A percentile compares a stretch with the other conserved stretches of the same genome.
phyloP scores from a whole-genome alignment of 208 protist genomes.

The Crithidia expoeki region DNA sequence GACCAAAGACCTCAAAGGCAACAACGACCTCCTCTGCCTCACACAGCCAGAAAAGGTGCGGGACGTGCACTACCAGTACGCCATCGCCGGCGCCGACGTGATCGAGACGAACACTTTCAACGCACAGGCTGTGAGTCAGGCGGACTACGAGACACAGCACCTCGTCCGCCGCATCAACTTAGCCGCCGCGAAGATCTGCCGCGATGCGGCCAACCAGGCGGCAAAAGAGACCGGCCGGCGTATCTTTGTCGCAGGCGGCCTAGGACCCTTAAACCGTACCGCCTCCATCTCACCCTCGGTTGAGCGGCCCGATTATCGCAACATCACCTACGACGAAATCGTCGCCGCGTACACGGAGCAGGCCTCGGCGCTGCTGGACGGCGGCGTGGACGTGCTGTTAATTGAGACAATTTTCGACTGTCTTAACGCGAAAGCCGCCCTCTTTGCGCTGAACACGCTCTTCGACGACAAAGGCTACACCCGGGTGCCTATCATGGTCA shows the following conservation, averaged over 20 bases:
- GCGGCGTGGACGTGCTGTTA: slow-evolving; percentile 94
- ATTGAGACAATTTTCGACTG: slow-evolving; percentile 97
- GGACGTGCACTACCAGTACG: slow-evolving; percentile 92
- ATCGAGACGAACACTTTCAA: slow-evolving; percentile 98
- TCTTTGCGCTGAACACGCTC: slow-evolving; percentile 93
- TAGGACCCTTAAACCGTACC: slow-evolving; percentile 96
- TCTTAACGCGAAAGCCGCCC: slow-evolving; percentile 91
- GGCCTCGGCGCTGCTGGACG: slow-evolving; percentile 89
- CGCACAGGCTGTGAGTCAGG: slow-evolving; percentile 90
- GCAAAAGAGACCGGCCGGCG: slow-evolving; percentile 48
- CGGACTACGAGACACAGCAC: slow-evolving; percentile 93
- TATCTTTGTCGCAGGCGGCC: slow-evolving; percentile 93
- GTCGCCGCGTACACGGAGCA: slow-evolving; percentile 93
- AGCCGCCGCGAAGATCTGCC: slow-evolving; percentile 68
- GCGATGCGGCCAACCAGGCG: slow-evolving; percentile 55
- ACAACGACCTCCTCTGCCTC: slow-evolving; percentile 96
- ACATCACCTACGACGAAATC: slow-evolving; percentile 94
- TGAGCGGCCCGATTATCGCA: slow-evolving; percentile 92
- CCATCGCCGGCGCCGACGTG: slow-evolving; percentile 95
- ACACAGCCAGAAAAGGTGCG: slow-evolving; percentile 93
- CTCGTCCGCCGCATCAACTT: slow-evolving; percentile 90
- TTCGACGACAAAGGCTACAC: slow-evolving; percentile 78
- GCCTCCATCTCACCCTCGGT: slow-evolving; percentile 95
- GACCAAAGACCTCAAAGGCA: slow-evolving; percentile 93
- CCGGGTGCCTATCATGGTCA: slow-evolving; percentile 81